These are phyloP conservation scores for Tulasnella sp. DNA, from an alignment of 768 basidiomycete genomes.

Conservation along the genomic window DNA sequence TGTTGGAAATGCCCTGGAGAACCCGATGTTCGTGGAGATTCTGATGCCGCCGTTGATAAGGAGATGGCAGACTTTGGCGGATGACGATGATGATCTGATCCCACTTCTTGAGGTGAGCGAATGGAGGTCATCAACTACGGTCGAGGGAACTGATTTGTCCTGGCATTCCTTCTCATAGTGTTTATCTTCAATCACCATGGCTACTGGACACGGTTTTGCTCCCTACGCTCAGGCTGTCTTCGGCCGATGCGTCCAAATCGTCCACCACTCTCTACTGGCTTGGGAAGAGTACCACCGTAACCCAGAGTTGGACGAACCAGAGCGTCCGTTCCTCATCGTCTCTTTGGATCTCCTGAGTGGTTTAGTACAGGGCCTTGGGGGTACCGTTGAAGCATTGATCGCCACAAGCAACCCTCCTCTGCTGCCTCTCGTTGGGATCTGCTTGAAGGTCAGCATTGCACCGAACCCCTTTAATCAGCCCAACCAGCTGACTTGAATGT, in stretches of 20 bases:
- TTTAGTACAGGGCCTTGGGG: constrained; percentile 86
- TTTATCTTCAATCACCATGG: constrained; percentile 93
- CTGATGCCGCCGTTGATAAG: constrained; percentile 90
- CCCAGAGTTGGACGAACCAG: constrained; percentile 88
- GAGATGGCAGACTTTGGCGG: constrained; percentile 83
- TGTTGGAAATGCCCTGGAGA: constrained; percentile 80
- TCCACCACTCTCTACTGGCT: constrained; percentile 70
- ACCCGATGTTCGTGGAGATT: constrained; percentile 82
- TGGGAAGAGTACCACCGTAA: constrained; percentile 86
- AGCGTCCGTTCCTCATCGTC: constrained; percentile 94
- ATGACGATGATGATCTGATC: constrained; percentile 87
- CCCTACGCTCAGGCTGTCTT: constrained; percentile 88
- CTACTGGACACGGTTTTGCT: constrained; percentile 81
- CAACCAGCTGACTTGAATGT: background rate
- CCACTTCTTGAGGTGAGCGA: constrained; percentile 82
- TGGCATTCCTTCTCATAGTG: constrained; percentile 48
- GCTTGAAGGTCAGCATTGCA: constrained; percentile 52
- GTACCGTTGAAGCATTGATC: constrained; percentile 67
- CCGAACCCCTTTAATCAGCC: background rate
- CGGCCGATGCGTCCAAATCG: constrained; percentile 80
- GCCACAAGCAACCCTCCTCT: constrained; percentile 63
- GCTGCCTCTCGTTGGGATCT: constrained; percentile 72
- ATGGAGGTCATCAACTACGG: background rate
- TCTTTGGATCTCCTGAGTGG: constrained; percentile 96
- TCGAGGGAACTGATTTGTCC: background rate